Base-by-base conservation (phyloP, 2,329 filamentous ascomycete genomes). In the Ceratocystis cacaofunesta region DNA sequence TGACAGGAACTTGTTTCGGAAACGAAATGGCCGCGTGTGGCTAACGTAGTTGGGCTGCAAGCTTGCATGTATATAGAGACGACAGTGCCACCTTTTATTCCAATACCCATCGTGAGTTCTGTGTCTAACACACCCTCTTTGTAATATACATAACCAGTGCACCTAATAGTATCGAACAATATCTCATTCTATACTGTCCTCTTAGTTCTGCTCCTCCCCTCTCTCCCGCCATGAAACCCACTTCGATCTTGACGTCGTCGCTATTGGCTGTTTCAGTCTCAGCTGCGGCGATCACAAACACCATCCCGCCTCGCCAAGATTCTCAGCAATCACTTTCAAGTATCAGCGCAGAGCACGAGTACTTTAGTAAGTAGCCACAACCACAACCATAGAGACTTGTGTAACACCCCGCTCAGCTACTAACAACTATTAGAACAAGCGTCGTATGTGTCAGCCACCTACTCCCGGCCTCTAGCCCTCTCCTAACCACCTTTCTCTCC, bases 401-500 rank as follows among this genome's bases (percentile, higher is more conserved):
- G 55, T 58, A 19, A n/a, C 6, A 36, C 28, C 1, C 32, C 28
- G 28, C 12, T 19, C 28, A 36, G 25, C 55, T 19, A 58, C 55
- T 58, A 50, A 62, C 43, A 30, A 5, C 22, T 44, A 28, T 60
- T 65, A 28, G 43, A 65, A 22, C 36, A 65, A 19, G 63, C 63
- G 1, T 41, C 43, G 66, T 67, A 63, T n/a, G 66, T 67, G 10
- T 19, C 44, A 6, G 30, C 57, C n/a, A 32, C 6, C 17, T 30
- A n/a, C 32, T 10, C 10, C 6, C 25, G 25, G 25, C 22, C 17
- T 64, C 4, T n/a, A n/a, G 28, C n/a, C 28, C 43, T 60, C 30
- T 44, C 28, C 65, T 66, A 66, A 66, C 61, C 25, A 8, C 44
- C 36, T 57, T n/a, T 7, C 19, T 43, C 55, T 32, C 30, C 19